These are phyloP conservation scores for Boletus subcaerulescens DNA, from an alignment of 768 basidiomycete species.

Conservation along the genomic window DNA sequence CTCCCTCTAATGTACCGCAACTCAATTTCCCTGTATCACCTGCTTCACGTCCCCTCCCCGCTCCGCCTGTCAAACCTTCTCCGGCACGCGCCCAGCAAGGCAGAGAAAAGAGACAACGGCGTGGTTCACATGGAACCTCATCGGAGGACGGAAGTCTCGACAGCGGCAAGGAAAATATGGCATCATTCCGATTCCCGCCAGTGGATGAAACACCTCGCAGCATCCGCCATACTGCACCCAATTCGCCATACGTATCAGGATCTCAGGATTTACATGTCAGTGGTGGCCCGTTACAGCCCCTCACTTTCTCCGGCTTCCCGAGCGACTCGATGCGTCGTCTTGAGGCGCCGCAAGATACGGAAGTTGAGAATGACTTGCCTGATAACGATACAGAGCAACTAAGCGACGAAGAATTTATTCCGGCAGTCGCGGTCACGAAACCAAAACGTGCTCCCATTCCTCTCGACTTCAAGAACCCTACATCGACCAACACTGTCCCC, in stretches of 20 bases:
- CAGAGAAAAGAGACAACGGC: constrained; percentile 74
- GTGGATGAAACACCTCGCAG: constrained; percentile 48
- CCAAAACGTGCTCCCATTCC: constrained; percentile 74
- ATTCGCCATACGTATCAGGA: constrained; percentile 33
- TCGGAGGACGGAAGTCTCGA: constrained; percentile 43
- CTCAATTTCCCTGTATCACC: constrained; percentile 38
- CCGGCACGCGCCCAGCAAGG: constrained; percentile 50
- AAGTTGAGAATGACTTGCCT: constrained; percentile 7
- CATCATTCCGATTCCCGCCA: constrained; percentile 74
- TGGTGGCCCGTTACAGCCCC: constrained; percentile 37
- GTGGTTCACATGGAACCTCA: constrained; percentile 40
- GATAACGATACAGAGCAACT: constrained; percentile 7
- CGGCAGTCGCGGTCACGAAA: constrained; percentile 24
- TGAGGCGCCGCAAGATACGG: constrained; percentile 11
- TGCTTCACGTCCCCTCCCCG: constrained; percentile 39
- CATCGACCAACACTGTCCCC: constrained; percentile 72
- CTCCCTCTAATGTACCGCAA: constrained; percentile 62
- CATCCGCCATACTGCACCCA: constrained; percentile 46
- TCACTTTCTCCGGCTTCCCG: constrained; percentile 67
- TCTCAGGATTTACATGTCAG: constrained; percentile 19
- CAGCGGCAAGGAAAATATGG: constrained; percentile 57
- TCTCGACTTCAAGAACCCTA: constrained; percentile 68
- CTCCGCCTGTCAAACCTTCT: constrained; percentile 29
- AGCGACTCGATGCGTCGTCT: constrained; percentile 29
- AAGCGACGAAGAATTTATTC: constrained; percentile 16